Evolutionary conservation across 2,329 filamentous ascomycete genomes (phyloP), one percentile per base, ranked within the genome.

Genomic region (Geosmithia flava): DNA sequence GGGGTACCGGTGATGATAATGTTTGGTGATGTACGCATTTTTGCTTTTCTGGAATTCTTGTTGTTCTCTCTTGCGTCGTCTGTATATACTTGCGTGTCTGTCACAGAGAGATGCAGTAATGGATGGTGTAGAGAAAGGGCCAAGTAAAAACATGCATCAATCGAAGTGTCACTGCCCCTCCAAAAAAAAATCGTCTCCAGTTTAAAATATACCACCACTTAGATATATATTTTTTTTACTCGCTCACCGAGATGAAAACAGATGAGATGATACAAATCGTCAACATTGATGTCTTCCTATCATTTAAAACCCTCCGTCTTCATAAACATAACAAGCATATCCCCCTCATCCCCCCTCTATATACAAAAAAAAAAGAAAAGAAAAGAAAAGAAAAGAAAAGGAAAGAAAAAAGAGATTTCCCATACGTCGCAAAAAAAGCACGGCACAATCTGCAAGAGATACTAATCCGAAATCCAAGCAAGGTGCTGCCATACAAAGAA

Each of bases 1-100:
- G 93, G 93, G 19, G 93, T 98, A 54, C 93, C 93, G 41, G 93
- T 97, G 55, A 98, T 76, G 56, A 98, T 85, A 59, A 98, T 88
- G 65, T 97, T 98, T 29, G 93, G 93, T 53, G 68, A 67, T 29
- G 62, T 68, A 55, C 80, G 70, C 61, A 70, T 67, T 49, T 46
- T 46, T 17, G 42, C 27, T 19, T 7, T 44, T 44, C 42, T 30
- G 13, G 20, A 39, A 8, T 33, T 37, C 16, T 37, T 33, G 20
- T 33, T 46, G 17, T 44, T 44, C 20, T 20, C 16, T 17, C 6
- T 16, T 20, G 42, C 42, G 42, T 43, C 20, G 42, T 43, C 13
- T 40, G 37, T 40, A 11, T 40, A 40, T 40, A 40, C 17, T 15
- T 13, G 37, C 17, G 37, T 42, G 40, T 19, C n/a, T 42, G 40